Base-by-base conservation (phyloP, 768 basidiomycete genomes). In the Candolleomyces efflorescens region DNA sequence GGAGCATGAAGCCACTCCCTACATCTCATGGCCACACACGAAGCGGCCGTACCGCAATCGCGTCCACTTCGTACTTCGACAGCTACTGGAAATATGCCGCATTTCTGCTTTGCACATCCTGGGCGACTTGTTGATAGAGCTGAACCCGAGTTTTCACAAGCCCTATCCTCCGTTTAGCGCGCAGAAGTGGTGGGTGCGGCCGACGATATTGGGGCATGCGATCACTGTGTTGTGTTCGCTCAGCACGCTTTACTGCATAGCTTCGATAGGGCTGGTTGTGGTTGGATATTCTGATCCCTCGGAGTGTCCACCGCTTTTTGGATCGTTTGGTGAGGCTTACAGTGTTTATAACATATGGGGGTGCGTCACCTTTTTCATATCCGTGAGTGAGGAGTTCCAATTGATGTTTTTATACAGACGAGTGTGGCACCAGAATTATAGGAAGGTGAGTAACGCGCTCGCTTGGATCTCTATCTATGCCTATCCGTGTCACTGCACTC, bases 381-480 rank as follows among this genome's bases (percentile, higher is more conserved):
- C 38, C 38, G 17, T 9, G 38, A 39, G 17, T 9, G 17, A 39
- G 38, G 38, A 39, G 9, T 39, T 17, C 9, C 38, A 9, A 17
- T 6, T 15, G 41, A 17, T 43, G 17, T 43, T 11, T 43, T 20
- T 17, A n/a, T 43, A 1, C 45, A 12, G 18, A 53, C 12, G 44
- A 22, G 63, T 66, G 0, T 77, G 75, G 75, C 76, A 78, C 58
- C 76, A 78, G 54, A 56, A 66, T 36, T 44, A 75, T 32, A 69
- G 70, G 47, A 65, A 67, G 50, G 76, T 77, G 56, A 56, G 73
- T 54, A 13, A 13, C 20, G 13, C 17, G 11, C 22, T 26, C 12
- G 4, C 13, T 26, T 10, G 9, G 13, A 20, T 43, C 41, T 13
- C 41, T 43, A 32, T 5, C 7, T 1, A 32, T 32, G 11, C n/a